Base-by-base conservation (phyloP, 495 filamentous ascomycete genomes). In the Chaetomium cochliodes region DNA sequence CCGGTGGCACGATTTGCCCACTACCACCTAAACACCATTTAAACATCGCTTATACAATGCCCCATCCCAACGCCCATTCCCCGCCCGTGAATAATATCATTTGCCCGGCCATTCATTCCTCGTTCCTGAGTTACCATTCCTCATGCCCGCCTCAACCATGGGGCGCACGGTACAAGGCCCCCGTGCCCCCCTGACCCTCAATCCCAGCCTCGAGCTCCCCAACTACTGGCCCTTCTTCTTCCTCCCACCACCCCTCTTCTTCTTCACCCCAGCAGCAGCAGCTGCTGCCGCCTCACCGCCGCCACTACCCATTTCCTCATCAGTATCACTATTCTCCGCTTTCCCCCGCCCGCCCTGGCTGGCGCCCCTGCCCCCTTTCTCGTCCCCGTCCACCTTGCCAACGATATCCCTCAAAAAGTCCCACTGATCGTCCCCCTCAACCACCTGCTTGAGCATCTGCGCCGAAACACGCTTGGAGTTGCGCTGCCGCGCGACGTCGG, bases 361-460 rank as follows among this genome's bases (percentile, higher is more conserved):
- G 67, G 3, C 39, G n/a, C 53, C 62, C 28, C 60, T 56, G 15
- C 63, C 61, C 3, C 60, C 70, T 61, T 81, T 78, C 51, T 80
- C 78, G 47, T 82, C 90, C 71, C 93, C 91, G 5, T 89, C 86
- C 0, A 98, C 88, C 69, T 92, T 92, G 62, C 86, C 79, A 51
- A 97, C 92, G 67, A 97, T 97, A n/a, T 97, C 92, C 44, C 82
- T 80, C 59, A 98, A 79, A 69, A 98, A 98, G 76, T 98, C 94
- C 74, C 96, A 90, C 68, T 94, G 91, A 61, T 93, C 90, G 68
- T 93, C 90, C 50, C 88, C 88, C 67, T 84, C 82, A 18, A 98
- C 87, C 4, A 92, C 93, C 63, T 91, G 86, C 77, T 98, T 98
- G 50, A 98, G 81, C 80, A 98, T 96, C 37, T 85, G 85, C 0